phyloP scores from a whole-genome alignment of 2,329 filamentous ascomycete genomes.

The Xylariomycetidae sp. region DNA sequence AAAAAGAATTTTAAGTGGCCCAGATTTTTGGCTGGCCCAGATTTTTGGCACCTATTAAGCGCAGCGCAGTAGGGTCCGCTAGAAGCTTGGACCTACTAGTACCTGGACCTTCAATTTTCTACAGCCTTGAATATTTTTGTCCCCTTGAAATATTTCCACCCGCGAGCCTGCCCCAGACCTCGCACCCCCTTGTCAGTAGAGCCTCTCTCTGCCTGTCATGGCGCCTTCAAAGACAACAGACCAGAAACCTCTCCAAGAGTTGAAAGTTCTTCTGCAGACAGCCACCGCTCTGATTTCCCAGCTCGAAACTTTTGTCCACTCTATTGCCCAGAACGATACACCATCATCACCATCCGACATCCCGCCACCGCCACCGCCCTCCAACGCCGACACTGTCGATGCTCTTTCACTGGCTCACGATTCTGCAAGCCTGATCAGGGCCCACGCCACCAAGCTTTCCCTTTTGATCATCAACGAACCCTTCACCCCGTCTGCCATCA shows the following conservation, averaged over 20 bases:
- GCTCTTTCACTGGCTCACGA: slow-evolving; percentile 67
- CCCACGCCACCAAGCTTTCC: slow-evolving; percentile 82
- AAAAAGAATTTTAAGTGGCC: no score
- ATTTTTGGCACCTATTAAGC: no score
- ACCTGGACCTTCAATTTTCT: no score
- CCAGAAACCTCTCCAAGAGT: not conserved
- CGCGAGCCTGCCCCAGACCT: no score
- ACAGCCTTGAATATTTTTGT: no score
- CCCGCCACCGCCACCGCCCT: slow-evolving; percentile 10
- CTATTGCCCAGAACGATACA: slow-evolving; percentile 30
- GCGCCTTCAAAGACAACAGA: no score
- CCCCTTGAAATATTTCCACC: no score
- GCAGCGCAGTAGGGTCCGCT: no score
- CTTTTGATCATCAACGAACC: slow-evolving; percentile 82
- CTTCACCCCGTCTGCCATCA: slow-evolving; percentile 74
- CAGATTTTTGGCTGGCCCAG: no score
- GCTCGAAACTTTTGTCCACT: slow-evolving; percentile 37
- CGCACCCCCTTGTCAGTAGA: no score
- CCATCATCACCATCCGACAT: slow-evolving; percentile 9
- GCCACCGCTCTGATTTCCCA: slow-evolving; percentile 35
- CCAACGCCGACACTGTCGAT: slow-evolving; percentile 35
- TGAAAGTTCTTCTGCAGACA: slow-evolving; percentile 11
- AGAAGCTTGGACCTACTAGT: no score
- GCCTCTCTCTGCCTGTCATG: no score
- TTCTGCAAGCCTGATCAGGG: slow-evolving; percentile 67